Evolutionary conservation across 2,329 filamentous ascomycete genomes (phyloP).

Genomic region (Penicillium sp.): DNA sequence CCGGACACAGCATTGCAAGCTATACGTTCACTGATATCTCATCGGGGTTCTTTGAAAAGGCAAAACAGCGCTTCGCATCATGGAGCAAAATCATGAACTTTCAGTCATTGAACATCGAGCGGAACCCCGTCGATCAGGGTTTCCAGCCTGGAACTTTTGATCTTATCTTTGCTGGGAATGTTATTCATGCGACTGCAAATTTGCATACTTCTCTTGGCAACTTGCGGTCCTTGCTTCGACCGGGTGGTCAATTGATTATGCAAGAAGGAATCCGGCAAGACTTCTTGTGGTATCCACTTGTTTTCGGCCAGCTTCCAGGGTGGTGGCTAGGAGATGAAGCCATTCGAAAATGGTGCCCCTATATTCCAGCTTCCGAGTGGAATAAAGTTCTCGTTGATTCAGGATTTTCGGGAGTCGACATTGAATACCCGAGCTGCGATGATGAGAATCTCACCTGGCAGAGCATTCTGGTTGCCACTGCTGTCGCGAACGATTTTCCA

Average conservation of each 20-base stretch:
- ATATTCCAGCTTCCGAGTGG: slow-evolving; percentile 17
- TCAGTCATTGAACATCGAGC: slow-evolving; percentile 27
- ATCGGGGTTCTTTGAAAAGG: slow-evolving; percentile 26
- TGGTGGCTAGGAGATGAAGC: slow-evolving; percentile 22
- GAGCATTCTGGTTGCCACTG: slow-evolving; percentile 20
- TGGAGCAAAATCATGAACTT: slow-evolving; percentile 26
- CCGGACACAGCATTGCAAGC: slow-evolving; percentile 9
- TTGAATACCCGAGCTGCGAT: slow-evolving; percentile 17
- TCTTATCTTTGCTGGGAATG: slow-evolving; percentile 32
- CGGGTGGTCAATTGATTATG: slow-evolving; percentile 20
- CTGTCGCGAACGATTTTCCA: not conserved
- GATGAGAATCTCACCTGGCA: slow-evolving; percentile 17
- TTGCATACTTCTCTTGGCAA: slow-evolving; percentile 9
- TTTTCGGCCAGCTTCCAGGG: slow-evolving; percentile 19
- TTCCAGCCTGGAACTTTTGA: slow-evolving; percentile 28
- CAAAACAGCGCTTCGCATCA: slow-evolving; percentile 20
- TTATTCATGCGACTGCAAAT: slow-evolving; percentile 31
- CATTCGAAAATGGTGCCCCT: slow-evolving; percentile 18
- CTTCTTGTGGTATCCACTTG: slow-evolving; percentile 21
- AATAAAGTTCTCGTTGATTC: slow-evolving; percentile 10
- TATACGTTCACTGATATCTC: slow-evolving; percentile 34
- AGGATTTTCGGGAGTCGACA: slow-evolving; percentile 17
- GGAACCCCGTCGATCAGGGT: slow-evolving; percentile 26
- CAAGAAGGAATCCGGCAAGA: slow-evolving; percentile 21
- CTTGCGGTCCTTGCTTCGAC: slow-evolving; percentile 15